Evolutionary conservation across 176 grass and related monocot genomes (phyloP).

Genomic region (Puya raimondii): DNA sequence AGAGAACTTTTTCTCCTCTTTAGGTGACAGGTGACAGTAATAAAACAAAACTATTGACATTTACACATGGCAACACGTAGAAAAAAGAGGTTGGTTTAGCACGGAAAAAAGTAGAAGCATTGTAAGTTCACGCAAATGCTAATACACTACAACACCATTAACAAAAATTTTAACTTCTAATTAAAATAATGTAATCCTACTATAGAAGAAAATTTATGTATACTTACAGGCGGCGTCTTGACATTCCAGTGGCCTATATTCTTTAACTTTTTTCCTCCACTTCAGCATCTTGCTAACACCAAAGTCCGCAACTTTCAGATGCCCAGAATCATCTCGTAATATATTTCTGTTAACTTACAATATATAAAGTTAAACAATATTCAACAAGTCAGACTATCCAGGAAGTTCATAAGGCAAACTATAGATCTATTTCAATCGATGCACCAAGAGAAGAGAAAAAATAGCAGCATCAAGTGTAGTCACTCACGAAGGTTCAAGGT

Average conservation of each 20-base stretch:
- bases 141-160: too few species aligned
- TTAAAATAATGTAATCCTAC: not conserved
- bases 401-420: not conserved
- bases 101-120: too few species aligned
- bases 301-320: slow-evolving; percentile 97
- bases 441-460: not conserved
- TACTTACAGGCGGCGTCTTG: slow-evolving; percentile 63
- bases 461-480: not conserved
- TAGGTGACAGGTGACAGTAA: too few species aligned
- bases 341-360: slow-evolving; percentile 82
- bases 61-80: too few species aligned
- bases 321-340: slow-evolving; percentile 84
- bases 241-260: slow-evolving; percentile 52
- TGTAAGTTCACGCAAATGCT: too few species aligned
- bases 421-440: not conserved
- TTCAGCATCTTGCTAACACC: slow-evolving; percentile 85
- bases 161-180: too few species aligned
- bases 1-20: too few species aligned
- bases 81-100: too few species aligned
- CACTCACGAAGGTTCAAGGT: slow-evolving; percentile 97
- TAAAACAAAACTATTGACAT: too few species aligned
- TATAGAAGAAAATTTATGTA: not conserved
- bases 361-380: not conserved
- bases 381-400: not conserved
- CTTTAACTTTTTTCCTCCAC: slow-evolving; percentile 70